Evolutionary conservation across 164 flowering plant species (phyloP).

Genomic region (Piper betle): DNA sequence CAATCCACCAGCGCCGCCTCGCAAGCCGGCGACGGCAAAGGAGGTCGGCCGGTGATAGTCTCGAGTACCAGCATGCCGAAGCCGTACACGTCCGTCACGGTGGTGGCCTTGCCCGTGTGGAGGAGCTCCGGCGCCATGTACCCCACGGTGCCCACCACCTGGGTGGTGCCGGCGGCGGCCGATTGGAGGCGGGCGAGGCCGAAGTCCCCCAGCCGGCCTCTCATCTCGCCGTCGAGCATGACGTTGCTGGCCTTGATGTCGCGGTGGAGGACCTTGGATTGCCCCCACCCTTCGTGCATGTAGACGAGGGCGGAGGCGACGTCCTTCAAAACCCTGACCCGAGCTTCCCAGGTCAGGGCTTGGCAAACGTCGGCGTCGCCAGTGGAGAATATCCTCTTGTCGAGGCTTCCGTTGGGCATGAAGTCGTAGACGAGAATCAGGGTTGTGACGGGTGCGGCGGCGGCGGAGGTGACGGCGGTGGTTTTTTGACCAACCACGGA

Average conservation of each 20-base stretch:
- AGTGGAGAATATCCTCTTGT: constrained; percentile 19
- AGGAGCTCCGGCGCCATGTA: constrained; percentile 46
- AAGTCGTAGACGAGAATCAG: constrained; percentile 28
- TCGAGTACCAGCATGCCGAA: constrained; percentile 36
- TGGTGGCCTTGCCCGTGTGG: constrained; percentile 26
- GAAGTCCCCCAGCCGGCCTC: constrained; percentile 34
- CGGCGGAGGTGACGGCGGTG: constrained; percentile 18
- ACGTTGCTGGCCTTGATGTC: constrained; percentile 50
- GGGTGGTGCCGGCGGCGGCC: constrained; percentile 15
- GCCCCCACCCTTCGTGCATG: constrained; percentile 41
- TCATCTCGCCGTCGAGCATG: constrained; percentile 35
- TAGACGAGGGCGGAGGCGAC: constrained; percentile 31
- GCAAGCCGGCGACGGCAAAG: constrained; percentile 26
- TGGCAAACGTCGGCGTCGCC: constrained; percentile 13
- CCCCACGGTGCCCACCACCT: constrained; percentile 39
- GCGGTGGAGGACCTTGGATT: constrained; percentile 28
- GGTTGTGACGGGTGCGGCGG: constrained; percentile 18
- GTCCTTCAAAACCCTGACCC: constrained; percentile 24
- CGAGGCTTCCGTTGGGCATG: constrained; percentile 45
- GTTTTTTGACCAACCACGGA: constrained; percentile 42
- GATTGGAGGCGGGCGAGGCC: constrained; percentile 31
- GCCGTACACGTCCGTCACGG: constrained; percentile 33
- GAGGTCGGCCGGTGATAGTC: constrained; percentile 20
- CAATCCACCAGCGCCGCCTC: constrained; percentile 27
- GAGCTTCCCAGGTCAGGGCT: constrained; percentile 24